phyloP scores from a whole-genome alignment of 108 stramenopile genomes.

The Nitzschia sp. region DNA sequence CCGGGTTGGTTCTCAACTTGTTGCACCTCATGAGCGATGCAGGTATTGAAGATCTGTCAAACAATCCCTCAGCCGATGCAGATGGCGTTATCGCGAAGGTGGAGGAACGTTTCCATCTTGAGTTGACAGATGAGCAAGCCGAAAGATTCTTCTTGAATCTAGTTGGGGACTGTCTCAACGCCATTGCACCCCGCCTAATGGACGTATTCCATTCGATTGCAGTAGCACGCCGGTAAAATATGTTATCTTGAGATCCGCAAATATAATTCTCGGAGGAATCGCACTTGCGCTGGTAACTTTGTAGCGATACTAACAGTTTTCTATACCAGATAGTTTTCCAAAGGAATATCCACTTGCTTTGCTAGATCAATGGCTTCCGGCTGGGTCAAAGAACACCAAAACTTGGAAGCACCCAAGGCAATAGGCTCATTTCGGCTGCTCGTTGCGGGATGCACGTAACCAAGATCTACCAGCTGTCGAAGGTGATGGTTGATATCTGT shows the following conservation, averaged over 20 bases:
- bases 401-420: conserved; percentile 7
- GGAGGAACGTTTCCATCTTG: conserved; percentile 91
- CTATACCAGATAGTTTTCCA: conserved; percentile 33
- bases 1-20: conserved; percentile 94
- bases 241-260: background rate
- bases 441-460: conserved; percentile 20
- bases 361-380: conserved; percentile 26
- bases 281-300: background rate
- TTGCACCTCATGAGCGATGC: conserved; percentile 97
- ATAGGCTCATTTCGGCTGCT: conserved; percentile 8
- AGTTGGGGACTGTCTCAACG: conserved; percentile 83
- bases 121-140: conserved; percentile 93
- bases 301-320: background rate
- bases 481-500: conserved; percentile 23
- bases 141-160: conserved; percentile 86
- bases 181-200: conserved; percentile 88
- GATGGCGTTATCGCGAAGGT: conserved; percentile 91
- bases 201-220: conserved; percentile 92
- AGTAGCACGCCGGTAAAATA: conserved; percentile 64
- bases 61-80: conserved; percentile 84
- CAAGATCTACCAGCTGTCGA: conserved; percentile 19
- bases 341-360: conserved; percentile 19
- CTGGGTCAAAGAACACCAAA: conserved; percentile 31
- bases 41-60: conserved; percentile 93
- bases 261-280: background rate